These are phyloP conservation scores for Camellia oleifera DNA, from an alignment of 179 eudicot species.

Conservation along the genomic window DNA sequence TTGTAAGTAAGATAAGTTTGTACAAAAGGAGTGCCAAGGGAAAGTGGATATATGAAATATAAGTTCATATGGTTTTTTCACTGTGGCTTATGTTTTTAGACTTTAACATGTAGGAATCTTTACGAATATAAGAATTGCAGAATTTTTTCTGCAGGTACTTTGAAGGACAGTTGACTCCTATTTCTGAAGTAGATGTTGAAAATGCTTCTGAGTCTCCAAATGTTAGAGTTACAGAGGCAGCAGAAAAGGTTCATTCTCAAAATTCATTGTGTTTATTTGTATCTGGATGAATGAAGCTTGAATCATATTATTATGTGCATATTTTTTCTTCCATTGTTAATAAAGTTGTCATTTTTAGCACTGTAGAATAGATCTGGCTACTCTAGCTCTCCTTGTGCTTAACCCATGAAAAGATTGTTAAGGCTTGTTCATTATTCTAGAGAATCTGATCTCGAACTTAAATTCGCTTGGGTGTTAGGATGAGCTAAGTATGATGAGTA, in stretches of 20 bases:
- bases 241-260: constrained; percentile 53
- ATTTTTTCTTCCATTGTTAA: not conserved
- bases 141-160: constrained; percentile 53
- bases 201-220: constrained; percentile 34
- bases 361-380: not conserved
- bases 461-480: not conserved
- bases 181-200: constrained; percentile 61
- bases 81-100: not conserved
- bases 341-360: not conserved
- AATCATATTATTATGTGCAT: not conserved
- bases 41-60: not conserved
- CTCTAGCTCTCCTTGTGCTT: not conserved
- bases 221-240: constrained; percentile 53
- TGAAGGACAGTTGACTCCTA: constrained; percentile 63
- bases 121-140: not conserved
- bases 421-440: not conserved
- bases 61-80: not conserved
- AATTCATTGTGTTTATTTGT: not conserved
- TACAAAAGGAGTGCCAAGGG: no score
- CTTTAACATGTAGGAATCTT: not conserved
- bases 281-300: not conserved
- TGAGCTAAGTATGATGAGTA: not conserved
- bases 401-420: not conserved
- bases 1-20: no score
- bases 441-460: not conserved